Evolutionary conservation across 495 filamentous ascomycete species (phyloP).

Genomic region (Xylaria longipes): DNA sequence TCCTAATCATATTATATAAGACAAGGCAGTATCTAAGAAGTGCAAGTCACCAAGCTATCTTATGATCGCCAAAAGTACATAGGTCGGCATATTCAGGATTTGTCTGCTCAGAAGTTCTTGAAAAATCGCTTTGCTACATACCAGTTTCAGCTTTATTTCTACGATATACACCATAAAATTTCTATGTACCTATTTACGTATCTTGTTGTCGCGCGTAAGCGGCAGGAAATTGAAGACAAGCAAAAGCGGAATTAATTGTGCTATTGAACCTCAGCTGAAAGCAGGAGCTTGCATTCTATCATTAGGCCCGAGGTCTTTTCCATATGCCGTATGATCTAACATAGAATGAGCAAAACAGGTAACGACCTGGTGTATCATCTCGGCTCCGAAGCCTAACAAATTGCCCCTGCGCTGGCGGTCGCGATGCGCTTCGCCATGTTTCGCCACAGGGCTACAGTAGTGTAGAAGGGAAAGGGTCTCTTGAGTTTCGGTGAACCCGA

Average conservation of each 20-base stretch:
- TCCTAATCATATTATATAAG: neutral
- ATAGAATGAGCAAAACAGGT: neutral
- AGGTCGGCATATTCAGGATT: neutral
- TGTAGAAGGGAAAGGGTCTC: neutral
- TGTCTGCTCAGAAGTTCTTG: neutral
- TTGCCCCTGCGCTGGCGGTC: neutral
- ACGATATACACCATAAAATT: too few relatives aligned
- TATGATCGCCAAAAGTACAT: neutral
- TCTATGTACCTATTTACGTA: neutral
- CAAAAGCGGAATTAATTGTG: neutral
- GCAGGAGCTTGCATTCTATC: neutral
- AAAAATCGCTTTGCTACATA: neutral
- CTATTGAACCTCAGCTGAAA: neutral
- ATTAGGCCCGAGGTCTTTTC: neutral
- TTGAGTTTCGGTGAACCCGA: slow-evolving; percentile 1
- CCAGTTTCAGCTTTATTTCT: neutral
- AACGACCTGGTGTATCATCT: neutral
- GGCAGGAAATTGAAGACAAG: neutral
- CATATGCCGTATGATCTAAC: neutral
- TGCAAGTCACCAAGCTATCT: neutral
- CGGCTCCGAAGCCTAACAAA: neutral
- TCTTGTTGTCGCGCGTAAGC: neutral
- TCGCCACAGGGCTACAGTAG: neutral
- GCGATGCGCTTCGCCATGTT: neutral
- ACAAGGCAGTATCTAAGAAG: neutral